Conservation (phyloP, 768 basidiomycete genomes). For the Mycena rosella region DNA sequence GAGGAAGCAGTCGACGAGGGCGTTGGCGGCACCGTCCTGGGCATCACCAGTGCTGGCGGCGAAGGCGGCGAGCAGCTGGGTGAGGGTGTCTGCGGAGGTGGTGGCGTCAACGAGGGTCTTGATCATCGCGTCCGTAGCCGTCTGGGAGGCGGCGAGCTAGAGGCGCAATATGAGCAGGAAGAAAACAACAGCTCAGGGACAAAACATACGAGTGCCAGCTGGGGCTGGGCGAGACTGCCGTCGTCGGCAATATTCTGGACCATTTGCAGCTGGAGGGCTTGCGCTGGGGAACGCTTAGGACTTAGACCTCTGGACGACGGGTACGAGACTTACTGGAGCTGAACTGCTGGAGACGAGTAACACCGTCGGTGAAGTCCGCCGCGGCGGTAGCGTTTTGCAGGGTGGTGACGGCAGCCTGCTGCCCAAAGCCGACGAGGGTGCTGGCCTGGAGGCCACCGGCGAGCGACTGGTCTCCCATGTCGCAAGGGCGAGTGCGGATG, state of each 20-base stretch:
- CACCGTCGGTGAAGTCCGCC: constrained; percentile 16
- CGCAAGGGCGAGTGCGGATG: constrained; percentile 32
- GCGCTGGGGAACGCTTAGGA: background rate
- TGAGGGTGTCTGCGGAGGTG: constrained; percentile 15
- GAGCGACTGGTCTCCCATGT: constrained; percentile 36
- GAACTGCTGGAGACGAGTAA: constrained; percentile 30
- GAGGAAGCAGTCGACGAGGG: constrained; percentile 35
- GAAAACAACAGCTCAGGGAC: background rate
- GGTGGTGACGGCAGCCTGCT: constrained; percentile 25
- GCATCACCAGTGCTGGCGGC: constrained; percentile 20
- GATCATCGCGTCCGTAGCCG: background rate
- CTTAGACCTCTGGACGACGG: background rate
- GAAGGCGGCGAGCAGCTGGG: constrained; percentile 21
- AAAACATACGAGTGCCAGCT: constrained; percentile 29
- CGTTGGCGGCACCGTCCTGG: constrained; percentile 29
- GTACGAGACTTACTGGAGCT: constrained; percentile 2
- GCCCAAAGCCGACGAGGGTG: constrained; percentile 25
- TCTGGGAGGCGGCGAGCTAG: constrained; percentile 21
- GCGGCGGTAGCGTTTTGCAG: constrained; percentile 22
- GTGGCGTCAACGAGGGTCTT: constrained; percentile 21
- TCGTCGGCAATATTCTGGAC: constrained; percentile 31
- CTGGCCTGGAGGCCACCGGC: constrained; percentile 28
- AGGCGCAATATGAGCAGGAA: background rate
- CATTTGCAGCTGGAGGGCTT: constrained; percentile 33
- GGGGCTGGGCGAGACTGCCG: constrained; percentile 33